Percentiles rank a stretch among this genome's conserved stretches.
These are phyloP conservation scores for Salix viminalis DNA, from an alignment of 345 rosid species.

Conservation along the genomic window DNA sequence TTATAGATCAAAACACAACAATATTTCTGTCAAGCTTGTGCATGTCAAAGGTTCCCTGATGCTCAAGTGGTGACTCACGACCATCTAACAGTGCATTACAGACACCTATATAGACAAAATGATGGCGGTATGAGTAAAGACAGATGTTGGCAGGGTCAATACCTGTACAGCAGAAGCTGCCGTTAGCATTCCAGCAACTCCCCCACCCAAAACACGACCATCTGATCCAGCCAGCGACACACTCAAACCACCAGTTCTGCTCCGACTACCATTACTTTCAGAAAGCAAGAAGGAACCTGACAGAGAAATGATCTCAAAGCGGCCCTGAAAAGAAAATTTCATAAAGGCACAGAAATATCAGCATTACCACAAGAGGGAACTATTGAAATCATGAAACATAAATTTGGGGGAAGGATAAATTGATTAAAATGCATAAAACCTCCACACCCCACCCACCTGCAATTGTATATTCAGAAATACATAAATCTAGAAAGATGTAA, in stretches of 20 bases:
- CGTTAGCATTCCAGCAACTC: constrained; percentile 60
- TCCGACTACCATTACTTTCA: constrained; percentile 44
- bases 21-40: neutral
- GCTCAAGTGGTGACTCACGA: neutral
- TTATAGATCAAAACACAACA: neutral
- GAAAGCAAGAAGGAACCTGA: constrained; percentile 63
- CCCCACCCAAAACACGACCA: constrained; percentile 77
- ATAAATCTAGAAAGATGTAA: neutral
- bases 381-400: neutral
- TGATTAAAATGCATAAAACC: neutral
- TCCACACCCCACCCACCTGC: neutral
- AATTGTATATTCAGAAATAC: neutral
- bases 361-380: neutral
- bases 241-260: constrained; percentile 51
- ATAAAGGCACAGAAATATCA: neutral
- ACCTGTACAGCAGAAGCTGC: constrained; percentile 94
- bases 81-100: neutral
- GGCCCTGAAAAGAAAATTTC: constrained; percentile 51
- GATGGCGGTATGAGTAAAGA: neutral
- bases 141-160: constrained; percentile 1
- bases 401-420: neutral
- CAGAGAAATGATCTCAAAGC: constrained; percentile 71
- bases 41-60: neutral
- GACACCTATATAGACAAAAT: neutral
- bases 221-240: constrained; percentile 74